Percentiles rank a stretch among this genome's conserved stretches.
Conservation (phyloP, 192 early-diverging fungal species). For the Mortierella claussenii region DNA sequence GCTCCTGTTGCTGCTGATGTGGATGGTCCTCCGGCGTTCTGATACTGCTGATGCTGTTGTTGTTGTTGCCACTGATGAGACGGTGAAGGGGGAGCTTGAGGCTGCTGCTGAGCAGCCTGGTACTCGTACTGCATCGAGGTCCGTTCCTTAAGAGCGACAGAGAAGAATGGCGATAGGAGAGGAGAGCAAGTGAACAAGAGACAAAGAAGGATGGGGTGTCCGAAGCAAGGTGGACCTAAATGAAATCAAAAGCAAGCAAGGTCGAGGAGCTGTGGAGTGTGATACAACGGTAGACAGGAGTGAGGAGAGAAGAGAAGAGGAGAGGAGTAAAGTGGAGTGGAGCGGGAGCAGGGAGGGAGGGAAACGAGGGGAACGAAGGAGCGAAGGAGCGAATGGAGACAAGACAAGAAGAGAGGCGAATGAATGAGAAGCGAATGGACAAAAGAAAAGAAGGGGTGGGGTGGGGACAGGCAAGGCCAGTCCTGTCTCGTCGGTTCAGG, state of each 20-base stretch:
- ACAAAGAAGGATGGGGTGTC: no score
- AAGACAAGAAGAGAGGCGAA: constrained; percentile 5
- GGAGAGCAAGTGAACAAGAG: not conserved
- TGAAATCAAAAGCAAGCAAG: no score
- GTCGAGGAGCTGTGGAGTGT: not conserved
- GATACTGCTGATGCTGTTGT: constrained; percentile 1
- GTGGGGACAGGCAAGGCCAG: not conserved
- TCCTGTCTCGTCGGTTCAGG: not conserved
- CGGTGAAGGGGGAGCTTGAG: constrained; percentile 5
- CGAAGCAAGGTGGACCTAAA: no score
- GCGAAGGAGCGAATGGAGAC: not conserved
- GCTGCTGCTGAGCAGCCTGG: constrained; percentile 15
- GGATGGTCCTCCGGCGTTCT: not conserved
- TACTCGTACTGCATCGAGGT: constrained; percentile 41
- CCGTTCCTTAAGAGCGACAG: not conserved
- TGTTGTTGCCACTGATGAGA: constrained; percentile 1
- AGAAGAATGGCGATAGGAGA: not conserved
- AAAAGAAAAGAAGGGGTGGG: not conserved
- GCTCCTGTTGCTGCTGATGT: constrained; percentile 7
- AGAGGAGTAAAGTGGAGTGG: not conserved
- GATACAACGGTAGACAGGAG: not conserved
- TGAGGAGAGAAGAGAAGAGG: not conserved
- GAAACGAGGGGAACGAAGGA: not conserved
- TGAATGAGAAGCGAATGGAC: not conserved
- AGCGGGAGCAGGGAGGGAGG: not conserved